A percentile compares a stretch with the other conserved stretches of the same genome.
Evolutionary conservation across 768 basidiomycete species (phyloP).

Genomic region (Austroboletus eburneus): DNA sequence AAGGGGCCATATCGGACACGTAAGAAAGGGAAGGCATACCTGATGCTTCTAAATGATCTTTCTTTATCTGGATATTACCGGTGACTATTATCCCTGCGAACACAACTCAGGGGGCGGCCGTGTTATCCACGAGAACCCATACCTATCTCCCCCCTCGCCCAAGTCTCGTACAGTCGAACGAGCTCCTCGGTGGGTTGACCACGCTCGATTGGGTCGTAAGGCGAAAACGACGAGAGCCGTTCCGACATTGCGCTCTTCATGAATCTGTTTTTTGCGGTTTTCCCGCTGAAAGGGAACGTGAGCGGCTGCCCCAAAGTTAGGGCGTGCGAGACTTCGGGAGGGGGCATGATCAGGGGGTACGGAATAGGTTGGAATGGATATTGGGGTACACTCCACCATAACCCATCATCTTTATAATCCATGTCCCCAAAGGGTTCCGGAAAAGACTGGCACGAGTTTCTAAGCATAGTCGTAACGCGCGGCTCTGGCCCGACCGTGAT

Average conservation of each 20-base stretch:
- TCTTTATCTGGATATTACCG: conserved; percentile 34
- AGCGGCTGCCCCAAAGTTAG: conserved; percentile 22
- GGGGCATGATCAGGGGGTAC: conserved; percentile 10
- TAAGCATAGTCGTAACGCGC: conserved; percentile 13
- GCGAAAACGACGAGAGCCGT: conserved; percentile 32
- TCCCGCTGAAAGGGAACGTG: conserved; percentile 29
- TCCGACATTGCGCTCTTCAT: conserved; percentile 36
- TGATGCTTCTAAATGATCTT: conserved; percentile 31
- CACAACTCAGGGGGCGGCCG: conserved; percentile 2
- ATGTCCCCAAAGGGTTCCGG: conserved; percentile 10
- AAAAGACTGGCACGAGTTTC: conserved; percentile 2
- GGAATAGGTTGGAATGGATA: conserved; percentile 16
- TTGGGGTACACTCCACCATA: conserved; percentile 7
- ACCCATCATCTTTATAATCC: conserved; percentile 19
- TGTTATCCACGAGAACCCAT: neutral
- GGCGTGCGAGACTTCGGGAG: conserved; percentile 15
- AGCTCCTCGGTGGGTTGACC: conserved; percentile 33
- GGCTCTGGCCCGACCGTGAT: conserved; percentile 1
- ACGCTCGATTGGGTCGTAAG: conserved; percentile 26
- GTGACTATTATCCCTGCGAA: conserved; percentile 30
- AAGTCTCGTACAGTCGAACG: conserved; percentile 32
- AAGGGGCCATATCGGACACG: neutral
- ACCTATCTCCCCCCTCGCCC: conserved; percentile 32
- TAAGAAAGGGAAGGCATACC: conserved; percentile 12
- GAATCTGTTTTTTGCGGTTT: conserved; percentile 28